Conservation (phyloP, 2,329 filamentous ascomycete genomes). For the Stachybotrys echinatus region DNA sequence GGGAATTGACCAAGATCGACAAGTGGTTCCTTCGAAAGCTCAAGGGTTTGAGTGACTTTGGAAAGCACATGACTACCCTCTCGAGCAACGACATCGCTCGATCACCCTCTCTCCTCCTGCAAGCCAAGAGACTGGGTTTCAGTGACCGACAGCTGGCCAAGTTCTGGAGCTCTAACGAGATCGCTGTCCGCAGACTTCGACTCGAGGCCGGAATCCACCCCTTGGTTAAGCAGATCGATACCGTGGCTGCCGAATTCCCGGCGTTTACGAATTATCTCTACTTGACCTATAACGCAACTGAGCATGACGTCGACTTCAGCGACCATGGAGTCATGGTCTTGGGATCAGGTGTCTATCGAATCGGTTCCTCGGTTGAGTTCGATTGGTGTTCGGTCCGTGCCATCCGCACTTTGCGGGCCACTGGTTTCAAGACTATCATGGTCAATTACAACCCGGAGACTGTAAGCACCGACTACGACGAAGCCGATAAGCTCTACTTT, state of each 20-base stretch:
- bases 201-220: conserved; percentile 83
- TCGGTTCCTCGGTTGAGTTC: conserved; percentile 96
- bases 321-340: conserved; percentile 96
- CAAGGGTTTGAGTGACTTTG: conserved; percentile 85
- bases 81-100: conserved; percentile 59
- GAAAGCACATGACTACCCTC: conserved; percentile 69
- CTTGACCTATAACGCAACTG: conserved; percentile 87
- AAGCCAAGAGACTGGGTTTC: conserved; percentile 92
- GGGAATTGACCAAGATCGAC: conserved; percentile 97
- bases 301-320: conserved; percentile 77
- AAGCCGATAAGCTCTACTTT: conserved; percentile 92
- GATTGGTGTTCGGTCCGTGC: conserved; percentile 98
- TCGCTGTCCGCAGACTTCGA: conserved; percentile 77
- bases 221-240: conserved; percentile 97
- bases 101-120: conserved; percentile 61
- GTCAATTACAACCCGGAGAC: conserved; percentile 92
- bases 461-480: conserved; percentile 85
- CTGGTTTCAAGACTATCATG: conserved; percentile 92
- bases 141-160: conserved; percentile 89
- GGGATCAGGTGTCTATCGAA: conserved; percentile 92
- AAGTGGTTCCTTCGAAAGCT: conserved; percentile 96
- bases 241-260: conserved; percentile 94
- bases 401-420: conserved; percentile 80
- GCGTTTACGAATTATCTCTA: conserved; percentile 95
- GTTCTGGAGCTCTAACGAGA: conserved; percentile 92